A percentile compares a stretch with the other conserved stretches of the same genome.
These are phyloP conservation scores for Phytopythium mirpurense DNA, from an alignment of 352 stramenopile species.

Conservation along the genomic window DNA sequence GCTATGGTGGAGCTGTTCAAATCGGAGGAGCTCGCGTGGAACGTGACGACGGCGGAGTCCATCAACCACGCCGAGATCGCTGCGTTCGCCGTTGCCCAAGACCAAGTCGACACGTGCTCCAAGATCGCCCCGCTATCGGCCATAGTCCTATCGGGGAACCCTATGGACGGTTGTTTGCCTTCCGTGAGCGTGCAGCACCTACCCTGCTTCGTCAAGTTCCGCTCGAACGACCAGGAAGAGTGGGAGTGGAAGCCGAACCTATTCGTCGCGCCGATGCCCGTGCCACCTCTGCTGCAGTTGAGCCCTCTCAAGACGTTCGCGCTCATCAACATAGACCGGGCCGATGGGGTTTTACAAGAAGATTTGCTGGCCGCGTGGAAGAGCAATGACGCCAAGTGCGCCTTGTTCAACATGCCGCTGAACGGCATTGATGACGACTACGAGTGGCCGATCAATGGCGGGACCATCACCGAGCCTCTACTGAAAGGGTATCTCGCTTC, in stretches of 20 bases:
- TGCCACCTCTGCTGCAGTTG: constrained; percentile 43
- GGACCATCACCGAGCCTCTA: constrained; percentile 44
- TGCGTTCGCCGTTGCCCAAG: constrained; percentile 34
- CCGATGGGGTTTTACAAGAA: constrained; percentile 36
- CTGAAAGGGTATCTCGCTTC: constrained; percentile 41
- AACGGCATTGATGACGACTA: constrained; percentile 31
- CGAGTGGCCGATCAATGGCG: constrained; percentile 70
- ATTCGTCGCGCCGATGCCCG: constrained; percentile 22
- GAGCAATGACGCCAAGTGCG: constrained; percentile 26
- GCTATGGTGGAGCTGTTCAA: constrained; percentile 47
- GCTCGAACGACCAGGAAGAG: constrained; percentile 56
- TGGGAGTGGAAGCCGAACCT: constrained; percentile 57
- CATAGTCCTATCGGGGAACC: constrained; percentile 64
- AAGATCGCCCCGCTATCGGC: constrained; percentile 54
- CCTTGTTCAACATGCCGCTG: constrained; percentile 22
- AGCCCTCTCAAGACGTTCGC: constrained; percentile 43
- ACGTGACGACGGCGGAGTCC: constrained; percentile 28
- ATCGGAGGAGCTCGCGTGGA: constrained; percentile 54
- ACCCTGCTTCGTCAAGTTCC: constrained; percentile 53
- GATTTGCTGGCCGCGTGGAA: constrained; percentile 36
- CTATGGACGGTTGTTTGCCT: constrained; percentile 62
- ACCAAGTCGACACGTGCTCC: constrained; percentile 49
- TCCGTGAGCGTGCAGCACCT: constrained; percentile 54
- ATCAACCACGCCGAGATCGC: constrained; percentile 47
- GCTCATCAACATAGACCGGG: constrained; percentile 31